Base-by-base conservation (phyloP, 805 yeast genomes). In the Zygotorulaspora chibaensis region DNA sequence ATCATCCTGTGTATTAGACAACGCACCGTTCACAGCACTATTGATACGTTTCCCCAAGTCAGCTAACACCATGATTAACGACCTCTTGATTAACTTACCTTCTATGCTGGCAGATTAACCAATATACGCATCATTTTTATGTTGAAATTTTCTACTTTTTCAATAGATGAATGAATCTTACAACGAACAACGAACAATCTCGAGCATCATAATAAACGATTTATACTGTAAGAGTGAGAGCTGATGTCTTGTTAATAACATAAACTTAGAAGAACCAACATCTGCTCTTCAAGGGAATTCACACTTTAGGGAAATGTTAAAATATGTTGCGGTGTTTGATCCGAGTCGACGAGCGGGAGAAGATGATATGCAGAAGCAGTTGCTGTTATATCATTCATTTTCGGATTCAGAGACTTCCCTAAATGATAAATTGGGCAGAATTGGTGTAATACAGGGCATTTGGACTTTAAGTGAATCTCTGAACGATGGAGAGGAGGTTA, bases 41-140 rank as follows among this genome's bases (percentile, higher is more conserved):
- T 84, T 84, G 64, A 85, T 83, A 55, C 87, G 77, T 58, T 82
- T 73, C 27, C 95, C 93, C 48, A 85, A 70, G 65, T 85, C 93
- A 37, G 89, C 88, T 54, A 84, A 73, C 61, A 84, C 91, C 91
- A 84, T 85, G 11, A 20, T 31, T 13, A n/a, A 40, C 30, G 13
- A 5, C 16, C 36, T 33, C n/a, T 17, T 17, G 33, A 29, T 29
- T 12, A 33, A 17, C 36, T 33, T 27, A 29, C 30, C 23, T 9
- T 42, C 34, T 28, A n/a, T 40, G 11, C 30, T 49, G 31, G 8
- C 25, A 3, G 25, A 13, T 8, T 2, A 25, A 3, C 2, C 2
- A 8, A 35, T 35, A 2, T 35, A 16, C 30, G 5, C 31, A 17
- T 3, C 8, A 37, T 8, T 15, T 35, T 8, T 3, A 26, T 37